Evolutionary conservation across 345 rosid species (phyloP).

Genomic region (Clausena lansium): DNA sequence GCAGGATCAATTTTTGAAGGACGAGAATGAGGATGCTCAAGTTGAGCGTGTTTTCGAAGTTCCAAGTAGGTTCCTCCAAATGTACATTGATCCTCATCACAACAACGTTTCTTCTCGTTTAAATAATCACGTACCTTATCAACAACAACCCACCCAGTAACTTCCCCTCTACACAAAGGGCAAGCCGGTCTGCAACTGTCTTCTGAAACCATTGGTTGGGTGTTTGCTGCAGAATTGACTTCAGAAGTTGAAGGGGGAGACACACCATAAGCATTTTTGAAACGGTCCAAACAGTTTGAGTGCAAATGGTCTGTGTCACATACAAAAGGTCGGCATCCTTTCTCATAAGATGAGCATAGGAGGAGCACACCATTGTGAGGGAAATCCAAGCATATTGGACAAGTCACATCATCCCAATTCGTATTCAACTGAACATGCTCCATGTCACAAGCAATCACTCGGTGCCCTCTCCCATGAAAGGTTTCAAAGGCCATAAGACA

Average conservation of each 20-base stretch:
- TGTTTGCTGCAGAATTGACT: constrained; percentile 23
- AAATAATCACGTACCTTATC: constrained; percentile 73
- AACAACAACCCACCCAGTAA: constrained; percentile 75
- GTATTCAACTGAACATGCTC: constrained; percentile 53
- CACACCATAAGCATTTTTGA: constrained; percentile 69
- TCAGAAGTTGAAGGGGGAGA: constrained; percentile 48
- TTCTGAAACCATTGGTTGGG: constrained; percentile 37
- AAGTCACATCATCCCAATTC: constrained; percentile 73
- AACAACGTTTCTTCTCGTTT: constrained; percentile 69
- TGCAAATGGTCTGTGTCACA: constrained; percentile 86
- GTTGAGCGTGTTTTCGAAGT: constrained; percentile 64
- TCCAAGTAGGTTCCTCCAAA: constrained; percentile 68
- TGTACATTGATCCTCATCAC: constrained; percentile 68
- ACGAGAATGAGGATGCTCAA: constrained; percentile 83
- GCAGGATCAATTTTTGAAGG: constrained; percentile 92
- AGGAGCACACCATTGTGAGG: constrained; percentile 94
- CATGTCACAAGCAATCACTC: constrained; percentile 24
- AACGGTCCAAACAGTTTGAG: constrained; percentile 90
- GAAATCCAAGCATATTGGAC: constrained; percentile 90
- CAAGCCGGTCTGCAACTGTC: constrained; percentile 58
- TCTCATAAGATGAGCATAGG: constrained; percentile 70
- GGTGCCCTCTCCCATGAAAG: constrained; percentile 33
- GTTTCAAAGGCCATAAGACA: constrained; percentile 43
- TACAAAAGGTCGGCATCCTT: constrained; percentile 86
- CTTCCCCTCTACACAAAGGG: constrained; percentile 95